Evolutionary conservation across 2,329 filamentous ascomycete genomes (phyloP).

Genomic region (Monosporascus sp.): DNA sequence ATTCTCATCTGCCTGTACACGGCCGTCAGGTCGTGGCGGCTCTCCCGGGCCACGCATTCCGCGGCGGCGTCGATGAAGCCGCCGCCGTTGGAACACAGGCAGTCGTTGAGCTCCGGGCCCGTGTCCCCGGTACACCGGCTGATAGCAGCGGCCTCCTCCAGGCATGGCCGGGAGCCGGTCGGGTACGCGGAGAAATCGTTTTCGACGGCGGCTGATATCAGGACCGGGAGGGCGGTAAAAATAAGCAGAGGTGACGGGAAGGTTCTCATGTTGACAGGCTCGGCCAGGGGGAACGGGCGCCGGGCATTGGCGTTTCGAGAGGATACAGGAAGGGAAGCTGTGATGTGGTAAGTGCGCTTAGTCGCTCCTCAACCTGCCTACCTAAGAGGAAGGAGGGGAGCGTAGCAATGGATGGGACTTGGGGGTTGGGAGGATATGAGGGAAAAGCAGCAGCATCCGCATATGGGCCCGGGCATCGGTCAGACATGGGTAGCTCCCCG

Average conservation of each 20-base stretch:
- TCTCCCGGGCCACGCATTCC: slow-evolving; percentile 36
- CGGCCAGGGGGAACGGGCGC: background rate
- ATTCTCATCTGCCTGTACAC: slow-evolving; percentile 39
- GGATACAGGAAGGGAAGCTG: too few relatives aligned
- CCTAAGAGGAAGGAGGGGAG: background rate
- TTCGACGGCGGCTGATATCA: slow-evolving; percentile 15
- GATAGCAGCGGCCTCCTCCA: slow-evolving; percentile 33
- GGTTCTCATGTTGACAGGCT: background rate
- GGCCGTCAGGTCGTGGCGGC: slow-evolving; percentile 30
- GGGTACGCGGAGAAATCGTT: slow-evolving; percentile 43
- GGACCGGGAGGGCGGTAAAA: too few relatives aligned
- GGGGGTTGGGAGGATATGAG: background rate
- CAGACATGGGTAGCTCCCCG: too few relatives aligned
- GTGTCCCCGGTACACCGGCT: slow-evolving; percentile 37
- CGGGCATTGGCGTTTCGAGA: background rate
- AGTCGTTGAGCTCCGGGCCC: slow-evolving; percentile 38
- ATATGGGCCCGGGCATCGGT: too few relatives aligned
- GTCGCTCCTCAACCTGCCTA: background rate
- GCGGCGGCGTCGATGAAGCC: slow-evolving; percentile 44
- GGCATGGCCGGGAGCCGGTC: slow-evolving; percentile 34
- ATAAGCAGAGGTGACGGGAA: background rate
- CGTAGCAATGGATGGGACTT: background rate
- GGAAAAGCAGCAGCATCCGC: too few relatives aligned
- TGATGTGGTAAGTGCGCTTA: background rate
- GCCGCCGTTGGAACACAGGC: slow-evolving; percentile 44